Evolutionary conservation across 768 basidiomycete genomes (phyloP).

Genomic region (Termitomyces sp.): DNA sequence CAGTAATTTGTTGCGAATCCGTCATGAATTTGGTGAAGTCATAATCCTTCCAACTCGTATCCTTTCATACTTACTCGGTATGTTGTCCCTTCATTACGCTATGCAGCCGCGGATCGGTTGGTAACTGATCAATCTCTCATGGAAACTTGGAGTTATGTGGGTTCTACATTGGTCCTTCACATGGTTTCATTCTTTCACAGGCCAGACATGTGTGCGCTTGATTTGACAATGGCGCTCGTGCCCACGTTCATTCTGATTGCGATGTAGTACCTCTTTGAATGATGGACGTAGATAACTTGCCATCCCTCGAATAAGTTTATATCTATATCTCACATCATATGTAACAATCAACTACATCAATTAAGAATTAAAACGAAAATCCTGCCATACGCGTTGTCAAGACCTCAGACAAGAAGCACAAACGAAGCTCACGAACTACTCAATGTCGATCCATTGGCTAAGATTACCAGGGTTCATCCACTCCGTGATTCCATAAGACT

Average conservation of each 20-base stretch:
- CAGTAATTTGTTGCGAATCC: neutral
- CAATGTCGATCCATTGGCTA: constrained; percentile 12
- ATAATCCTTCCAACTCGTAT: neutral
- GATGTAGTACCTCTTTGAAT: too few species aligned
- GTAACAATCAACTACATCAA: neutral
- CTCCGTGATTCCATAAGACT: constrained; percentile 8
- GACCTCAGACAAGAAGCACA: neutral
- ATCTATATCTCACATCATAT: neutral
- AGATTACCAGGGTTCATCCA: constrained; percentile 12
- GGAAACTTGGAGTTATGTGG: neutral
- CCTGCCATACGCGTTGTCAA: neutral
- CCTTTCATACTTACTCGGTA: too few species aligned
- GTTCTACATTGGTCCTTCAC: neutral
- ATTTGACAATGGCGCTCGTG: neutral
- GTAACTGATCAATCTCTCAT: neutral
- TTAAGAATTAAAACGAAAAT: too few species aligned
- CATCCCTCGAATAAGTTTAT: neutral
- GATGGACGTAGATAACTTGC: neutral
- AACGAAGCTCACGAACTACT: constrained; percentile 24
- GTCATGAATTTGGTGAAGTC: neutral
- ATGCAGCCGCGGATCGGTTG: neutral
- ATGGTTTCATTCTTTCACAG: neutral
- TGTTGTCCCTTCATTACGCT: neutral
- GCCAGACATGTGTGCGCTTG: neutral
- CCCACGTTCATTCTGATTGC: neutral